Evolutionary conservation across 257 asterid species (phyloP), one percentile per base, ranked within the genome.

Genomic region (Osmanthus fragrans): DNA sequence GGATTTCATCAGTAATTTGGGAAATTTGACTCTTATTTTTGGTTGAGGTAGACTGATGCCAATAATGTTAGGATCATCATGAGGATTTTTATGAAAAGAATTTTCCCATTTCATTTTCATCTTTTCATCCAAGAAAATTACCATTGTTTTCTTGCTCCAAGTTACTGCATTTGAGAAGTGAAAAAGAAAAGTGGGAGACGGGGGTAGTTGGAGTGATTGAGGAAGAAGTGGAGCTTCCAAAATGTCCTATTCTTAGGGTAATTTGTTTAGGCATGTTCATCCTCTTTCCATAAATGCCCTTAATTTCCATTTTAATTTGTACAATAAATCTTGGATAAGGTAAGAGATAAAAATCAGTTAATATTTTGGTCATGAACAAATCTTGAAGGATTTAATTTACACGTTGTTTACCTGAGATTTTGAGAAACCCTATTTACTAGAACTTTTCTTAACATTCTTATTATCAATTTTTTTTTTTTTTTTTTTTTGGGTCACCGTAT

Each of bases 191-290:
- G 72, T 77, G 82, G 81, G 72, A 73, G 49, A 2, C 42, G 2
- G 49, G 16, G 65, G 69, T 25, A 71, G 84, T 77, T 75, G 78
- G 76, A 76, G 45, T 39, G 83, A 63, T 21, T 71, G 70, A 70
- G 79, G 80, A 73, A 77, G 56, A 42, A 69, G 76, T 77, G 82
- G 85, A 81, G 73, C 72, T 73, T 76, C 73, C 73, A 77, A 76
- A 67, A 67, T 69, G 84, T 82, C 82, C 84, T 78, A 54, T 77
- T 85, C 71, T 78, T 79, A 39, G 79, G 81, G 54, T 39, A 45
- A 70, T 80, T 80, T 2, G 86, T 82, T 82, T 45, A 7, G 30
- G 33, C 34, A 11, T 25, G 34, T 10, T 63, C n/a, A 25, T 2
- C 2, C 21, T 9, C 15, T 63, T 27, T 12, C 32, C 69, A 63